phyloP scores from a whole-genome alignment of 2,329 filamentous ascomycete genomes.

The Phialemoniopsis sp. region DNA sequence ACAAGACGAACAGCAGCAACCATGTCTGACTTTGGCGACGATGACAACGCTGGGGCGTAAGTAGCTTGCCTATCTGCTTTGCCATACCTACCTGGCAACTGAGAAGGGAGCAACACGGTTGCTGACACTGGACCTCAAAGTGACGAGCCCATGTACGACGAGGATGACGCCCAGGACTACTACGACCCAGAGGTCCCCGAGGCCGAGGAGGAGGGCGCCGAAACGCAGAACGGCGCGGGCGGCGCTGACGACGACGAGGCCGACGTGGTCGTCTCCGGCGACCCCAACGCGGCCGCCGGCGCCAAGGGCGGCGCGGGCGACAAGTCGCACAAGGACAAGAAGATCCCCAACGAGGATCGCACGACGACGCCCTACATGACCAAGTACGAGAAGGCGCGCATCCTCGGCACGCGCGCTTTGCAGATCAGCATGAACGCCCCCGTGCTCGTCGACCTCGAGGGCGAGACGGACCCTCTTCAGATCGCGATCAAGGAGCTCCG shows the following conservation, averaged over 20 bases:
- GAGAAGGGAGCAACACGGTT: too few relatives aligned
- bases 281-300: slow-evolving; percentile 46
- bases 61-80: slow-evolving; percentile 17
- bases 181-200: slow-evolving; percentile 53
- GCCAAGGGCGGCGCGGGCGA: slow-evolving; percentile 34
- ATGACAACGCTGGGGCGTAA: slow-evolving; percentile 57
- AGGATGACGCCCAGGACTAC: slow-evolving; percentile 59
- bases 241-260: slow-evolving; percentile 49
- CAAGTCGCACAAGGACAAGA: slow-evolving; percentile 70
- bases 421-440: slow-evolving; percentile 99
- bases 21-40: slow-evolving; percentile 74
- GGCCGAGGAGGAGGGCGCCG: slow-evolving; percentile 46
- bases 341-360: slow-evolving; percentile 82
- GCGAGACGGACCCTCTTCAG: slow-evolving; percentile 94
- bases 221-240: slow-evolving; percentile 38
- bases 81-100: too few relatives aligned
- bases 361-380: slow-evolving; percentile 98
- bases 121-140: slow-evolving; percentile 27
- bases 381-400: slow-evolving; percentile 94
- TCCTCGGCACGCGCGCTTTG: slow-evolving; percentile 86
- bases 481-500: slow-evolving; percentile 96
- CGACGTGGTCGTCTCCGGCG: slow-evolving; percentile 57
- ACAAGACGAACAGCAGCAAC: slow-evolving; percentile 10
- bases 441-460: slow-evolving; percentile 92
- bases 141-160: slow-evolving; percentile 69